Evolutionary conservation across 1,139 yeast genomes (phyloP), one percentile per base, ranked within the genome.

Genomic region (Meyerozyma elateridarum): DNA sequence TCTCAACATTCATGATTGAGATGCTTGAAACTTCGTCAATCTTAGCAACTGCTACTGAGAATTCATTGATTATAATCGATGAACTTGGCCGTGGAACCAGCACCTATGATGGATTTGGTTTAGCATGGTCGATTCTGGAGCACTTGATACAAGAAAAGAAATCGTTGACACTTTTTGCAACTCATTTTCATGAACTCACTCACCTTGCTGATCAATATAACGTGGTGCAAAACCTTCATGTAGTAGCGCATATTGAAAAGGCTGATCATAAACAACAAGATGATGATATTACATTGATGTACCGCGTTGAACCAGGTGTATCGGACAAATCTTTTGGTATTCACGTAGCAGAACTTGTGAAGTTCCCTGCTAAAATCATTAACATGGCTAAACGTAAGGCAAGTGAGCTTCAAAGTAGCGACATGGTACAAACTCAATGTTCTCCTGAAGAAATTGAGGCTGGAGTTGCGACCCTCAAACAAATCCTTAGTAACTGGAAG

Each of bases 41-140:
- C 44, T 70, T 91, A 44, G 84, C 88, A 39, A 78, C 89, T 17
- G 95, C 97, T 1, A 80, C 95, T 0, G 61, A 66, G 17, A 85
- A 88, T 44, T 85, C 96, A 2, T 66, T 91, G 39, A 87, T 91
- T 35, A 85, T 91, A 30, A 87, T 93, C 40, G 98, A 91, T 58
- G 98, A 91, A 55, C 67, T 91, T 39, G 98, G 98, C 6, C 73
- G 98, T 49, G 98, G 98, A 20, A 91, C 98, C 0, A 82, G 95
- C 26, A 91, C 98, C 0, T 91, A 89, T 54, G 98, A 91, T 59
- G 98, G 98, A 0, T 91, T 91, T 64, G 98, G 98, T 0, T 69
- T 91, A 26, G 98, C 98, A 0, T 91, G 96, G 94, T 81, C 96
- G 0, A 91, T 91, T 37, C 84, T 93, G 45, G 95, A 88, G 50